Conservation (phyloP, 2,329 filamentous ascomycete species). For the Colletotrichum sp. region DNA sequence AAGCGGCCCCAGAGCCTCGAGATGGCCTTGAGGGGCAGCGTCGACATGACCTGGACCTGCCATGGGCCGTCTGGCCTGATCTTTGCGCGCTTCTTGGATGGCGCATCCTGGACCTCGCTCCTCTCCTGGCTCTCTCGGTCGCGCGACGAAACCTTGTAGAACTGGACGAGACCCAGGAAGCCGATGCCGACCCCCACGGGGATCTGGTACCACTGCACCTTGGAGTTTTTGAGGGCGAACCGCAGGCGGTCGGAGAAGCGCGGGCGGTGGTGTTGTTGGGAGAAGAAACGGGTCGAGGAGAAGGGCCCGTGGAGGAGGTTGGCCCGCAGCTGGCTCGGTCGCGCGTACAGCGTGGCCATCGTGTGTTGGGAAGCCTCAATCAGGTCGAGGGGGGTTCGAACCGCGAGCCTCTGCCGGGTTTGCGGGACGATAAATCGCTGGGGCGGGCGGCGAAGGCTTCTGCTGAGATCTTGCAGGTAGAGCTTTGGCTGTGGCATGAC, state of each 20-base stretch:
- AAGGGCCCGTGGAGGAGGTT: slow-evolving; percentile 32
- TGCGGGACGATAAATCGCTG: slow-evolving; percentile 5
- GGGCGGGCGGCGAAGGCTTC: not conserved
- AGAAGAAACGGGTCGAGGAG: slow-evolving; percentile 34
- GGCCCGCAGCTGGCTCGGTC: slow-evolving; percentile 36
- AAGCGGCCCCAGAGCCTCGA: slow-evolving; percentile 90
- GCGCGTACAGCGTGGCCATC: slow-evolving; percentile 37
- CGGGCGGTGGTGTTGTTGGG: slow-evolving; percentile 48
- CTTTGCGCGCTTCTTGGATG: slow-evolving; percentile 58
- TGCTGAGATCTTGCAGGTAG: slow-evolving; percentile 11
- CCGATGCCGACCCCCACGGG: slow-evolving; percentile 85
- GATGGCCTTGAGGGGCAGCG: slow-evolving; percentile 86
- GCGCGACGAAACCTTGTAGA: slow-evolving; percentile 74
- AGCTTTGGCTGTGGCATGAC: slow-evolving; percentile 17
- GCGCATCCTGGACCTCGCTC: slow-evolving; percentile 45
- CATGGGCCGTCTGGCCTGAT: slow-evolving; percentile 87
- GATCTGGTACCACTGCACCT: slow-evolving; percentile 87
- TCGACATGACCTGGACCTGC: slow-evolving; percentile 94
- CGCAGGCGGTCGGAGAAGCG: slow-evolving; percentile 57
- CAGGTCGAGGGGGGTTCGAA: not conserved
- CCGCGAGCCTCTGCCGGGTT: slow-evolving; percentile 2
- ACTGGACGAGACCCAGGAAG: slow-evolving; percentile 81
- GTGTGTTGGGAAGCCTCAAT: slow-evolving; percentile 18
- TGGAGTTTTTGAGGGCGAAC: slow-evolving; percentile 53
- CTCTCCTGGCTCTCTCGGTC: slow-evolving; percentile 57